Conservation (phyloP, 305 asterid genomes). For the Fraxinus latifolia region DNA sequence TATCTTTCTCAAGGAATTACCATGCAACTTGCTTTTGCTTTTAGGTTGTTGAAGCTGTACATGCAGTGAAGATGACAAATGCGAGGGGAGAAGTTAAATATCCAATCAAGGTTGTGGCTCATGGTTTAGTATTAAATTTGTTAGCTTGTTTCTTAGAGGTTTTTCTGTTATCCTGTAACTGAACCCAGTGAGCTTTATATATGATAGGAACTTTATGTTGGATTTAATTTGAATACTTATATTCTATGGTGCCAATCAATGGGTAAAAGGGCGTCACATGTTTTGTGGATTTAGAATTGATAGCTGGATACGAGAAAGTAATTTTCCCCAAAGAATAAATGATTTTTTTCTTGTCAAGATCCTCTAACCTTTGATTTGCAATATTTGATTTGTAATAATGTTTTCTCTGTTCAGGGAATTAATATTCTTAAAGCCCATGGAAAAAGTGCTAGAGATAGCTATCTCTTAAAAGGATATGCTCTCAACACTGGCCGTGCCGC, state of each 20-base stretch:
- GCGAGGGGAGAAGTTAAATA: conserved; percentile 72
- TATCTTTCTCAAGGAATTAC: conserved; percentile 1
- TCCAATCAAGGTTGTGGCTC: conserved; percentile 66
- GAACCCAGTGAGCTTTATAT: neutral
- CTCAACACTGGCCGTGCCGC: conserved; percentile 96
- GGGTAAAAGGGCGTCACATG: neutral
- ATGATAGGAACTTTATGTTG: conserved; percentile 4
- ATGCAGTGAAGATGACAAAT: conserved; percentile 73
- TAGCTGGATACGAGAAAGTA: neutral
- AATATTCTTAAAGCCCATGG: conserved; percentile 97
- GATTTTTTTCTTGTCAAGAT: neutral
- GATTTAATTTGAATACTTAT: neutral
- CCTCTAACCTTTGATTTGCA: conserved; percentile 15
- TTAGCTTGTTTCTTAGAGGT: conserved; percentile 3
- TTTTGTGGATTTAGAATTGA: neutral
- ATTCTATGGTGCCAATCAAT: neutral
- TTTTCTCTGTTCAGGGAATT: conserved; percentile 61
- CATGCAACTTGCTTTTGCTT: conserved; percentile 2
- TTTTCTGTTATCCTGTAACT: neutral
- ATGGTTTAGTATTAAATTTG: neutral
- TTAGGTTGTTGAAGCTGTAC: conserved; percentile 86
- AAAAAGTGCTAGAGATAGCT: conserved; percentile 92
- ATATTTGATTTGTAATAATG: conserved; percentile 17
- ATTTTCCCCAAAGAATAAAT: neutral
- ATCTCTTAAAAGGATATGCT: conserved; percentile 87